phyloP scores from a whole-genome alignment of 331 rosid species.

The Rosa hybrid region DNA sequence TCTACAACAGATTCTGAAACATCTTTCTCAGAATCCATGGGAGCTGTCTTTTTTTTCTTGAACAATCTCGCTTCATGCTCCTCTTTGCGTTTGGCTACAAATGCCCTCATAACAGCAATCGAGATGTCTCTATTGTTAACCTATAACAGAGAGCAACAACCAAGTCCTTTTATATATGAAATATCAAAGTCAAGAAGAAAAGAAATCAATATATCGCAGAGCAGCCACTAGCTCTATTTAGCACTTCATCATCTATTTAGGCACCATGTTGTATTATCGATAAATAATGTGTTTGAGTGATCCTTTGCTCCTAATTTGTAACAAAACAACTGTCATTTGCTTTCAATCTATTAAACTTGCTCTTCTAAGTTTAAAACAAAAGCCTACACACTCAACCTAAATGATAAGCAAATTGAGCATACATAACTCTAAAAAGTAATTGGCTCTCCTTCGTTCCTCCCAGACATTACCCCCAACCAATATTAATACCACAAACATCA shows the following conservation, averaged over 20 bases:
- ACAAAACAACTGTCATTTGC: neutral
- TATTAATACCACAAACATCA: neutral
- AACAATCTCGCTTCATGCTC: slow-evolving; percentile 64
- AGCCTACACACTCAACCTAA: neutral
- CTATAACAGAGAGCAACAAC: slow-evolving; percentile 43
- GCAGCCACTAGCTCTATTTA: neutral
- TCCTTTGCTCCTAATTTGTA: neutral
- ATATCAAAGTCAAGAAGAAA: neutral
- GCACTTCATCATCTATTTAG: neutral
- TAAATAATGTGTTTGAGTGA: neutral
- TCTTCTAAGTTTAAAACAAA: neutral
- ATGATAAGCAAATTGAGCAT: neutral
- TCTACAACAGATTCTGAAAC: slow-evolving; percentile 46
- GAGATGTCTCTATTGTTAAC: slow-evolving; percentile 95
- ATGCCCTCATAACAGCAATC: slow-evolving; percentile 87
- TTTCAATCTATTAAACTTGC: neutral
- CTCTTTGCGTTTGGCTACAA: slow-evolving; percentile 60
- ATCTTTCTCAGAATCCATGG: slow-evolving; percentile 44
- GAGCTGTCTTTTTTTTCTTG: slow-evolving; percentile 50
- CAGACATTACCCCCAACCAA: neutral
- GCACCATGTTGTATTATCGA: neutral
- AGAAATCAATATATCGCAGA: neutral
- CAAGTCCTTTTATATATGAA: slow-evolving; percentile 6
- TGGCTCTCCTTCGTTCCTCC: neutral
- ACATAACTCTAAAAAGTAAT: neutral